These are phyloP conservation scores for Colletotrichum sp. DNA, from an alignment of 2,329 filamentous ascomycete species.

Conservation along the genomic window DNA sequence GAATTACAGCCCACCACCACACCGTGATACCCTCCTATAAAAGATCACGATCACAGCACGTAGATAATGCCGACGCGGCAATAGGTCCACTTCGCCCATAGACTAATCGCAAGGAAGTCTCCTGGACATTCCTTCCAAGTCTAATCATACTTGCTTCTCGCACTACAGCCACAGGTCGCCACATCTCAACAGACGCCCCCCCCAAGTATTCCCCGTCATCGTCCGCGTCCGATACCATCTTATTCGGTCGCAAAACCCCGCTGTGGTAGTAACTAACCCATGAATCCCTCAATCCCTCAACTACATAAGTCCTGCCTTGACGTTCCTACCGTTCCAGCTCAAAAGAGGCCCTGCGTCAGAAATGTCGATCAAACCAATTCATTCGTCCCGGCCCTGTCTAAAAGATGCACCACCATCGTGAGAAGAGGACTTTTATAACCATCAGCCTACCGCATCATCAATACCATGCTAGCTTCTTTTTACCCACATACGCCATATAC, in stretches of 20 bases:
- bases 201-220: background rate
- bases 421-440: background rate
- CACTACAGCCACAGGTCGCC: background rate
- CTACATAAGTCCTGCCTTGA: no score
- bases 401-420: no score
- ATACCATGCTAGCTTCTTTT: background rate
- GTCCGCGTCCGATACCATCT: background rate
- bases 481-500: no score
- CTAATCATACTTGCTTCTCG: background rate
- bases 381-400: no score
- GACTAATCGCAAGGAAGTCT: background rate
- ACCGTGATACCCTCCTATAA: background rate
- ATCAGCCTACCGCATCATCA: background rate
- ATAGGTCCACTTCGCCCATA: background rate
- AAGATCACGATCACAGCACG: background rate
- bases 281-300: accelerated
- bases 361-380: accelerated
- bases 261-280: accelerated
- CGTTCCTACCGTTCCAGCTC: no score
- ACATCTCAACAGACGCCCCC: background rate
- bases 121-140: background rate
- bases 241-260: background rate
- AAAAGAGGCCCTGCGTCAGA: no score
- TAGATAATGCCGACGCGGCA: background rate
- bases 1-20: background rate